Conservation (phyloP, 2,329 filamentous ascomycete species). For the Colletotrichum orbiculare region DNA sequence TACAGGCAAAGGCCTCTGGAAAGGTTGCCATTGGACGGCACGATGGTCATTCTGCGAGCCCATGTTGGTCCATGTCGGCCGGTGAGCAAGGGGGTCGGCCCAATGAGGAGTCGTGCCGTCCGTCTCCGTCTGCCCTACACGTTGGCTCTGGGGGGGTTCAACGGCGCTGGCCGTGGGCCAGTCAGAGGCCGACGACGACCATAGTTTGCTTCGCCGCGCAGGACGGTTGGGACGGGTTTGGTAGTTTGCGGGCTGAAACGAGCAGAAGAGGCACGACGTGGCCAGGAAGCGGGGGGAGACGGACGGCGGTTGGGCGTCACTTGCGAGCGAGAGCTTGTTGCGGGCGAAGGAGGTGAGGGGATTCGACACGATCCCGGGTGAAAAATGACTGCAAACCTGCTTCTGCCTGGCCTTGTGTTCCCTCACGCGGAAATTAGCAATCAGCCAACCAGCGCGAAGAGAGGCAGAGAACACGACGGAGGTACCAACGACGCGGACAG, state of each 20-base stretch:
- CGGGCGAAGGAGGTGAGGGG: not conserved
- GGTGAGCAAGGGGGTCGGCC: slow-evolving; percentile 17
- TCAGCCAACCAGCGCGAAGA: not conserved
- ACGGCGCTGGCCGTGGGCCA: slow-evolving; percentile 16
- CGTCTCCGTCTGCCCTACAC: slow-evolving; percentile 29
- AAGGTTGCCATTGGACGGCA: slow-evolving; percentile 25
- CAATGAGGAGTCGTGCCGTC: slow-evolving; percentile 13
- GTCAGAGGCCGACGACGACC: slow-evolving; percentile 8
- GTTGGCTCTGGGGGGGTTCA: slow-evolving; percentile 3
- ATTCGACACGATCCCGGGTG: too few species aligned
- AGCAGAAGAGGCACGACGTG: slow-evolving; percentile 14
- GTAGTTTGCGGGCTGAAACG: slow-evolving; percentile 11
- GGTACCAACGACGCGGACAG: too few species aligned
- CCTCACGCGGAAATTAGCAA: slow-evolving; percentile 4
- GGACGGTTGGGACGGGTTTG: not conserved
- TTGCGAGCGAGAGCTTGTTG: slow-evolving; percentile 11
- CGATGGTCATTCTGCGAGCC: slow-evolving; percentile 17
- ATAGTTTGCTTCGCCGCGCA: slow-evolving; percentile 27
- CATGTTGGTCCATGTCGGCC: slow-evolving; percentile 27
- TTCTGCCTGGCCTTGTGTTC: not conserved
- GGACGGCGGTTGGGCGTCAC: slow-evolving; percentile 9
- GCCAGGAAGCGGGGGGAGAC: slow-evolving; percentile 21
- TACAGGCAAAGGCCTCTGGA: not conserved
- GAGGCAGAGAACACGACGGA: not conserved
- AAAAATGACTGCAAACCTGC: slow-evolving; percentile 9